phyloP scores from a whole-genome alignment of 352 stramenopile species.

The Phytophthora podocarpi region DNA sequence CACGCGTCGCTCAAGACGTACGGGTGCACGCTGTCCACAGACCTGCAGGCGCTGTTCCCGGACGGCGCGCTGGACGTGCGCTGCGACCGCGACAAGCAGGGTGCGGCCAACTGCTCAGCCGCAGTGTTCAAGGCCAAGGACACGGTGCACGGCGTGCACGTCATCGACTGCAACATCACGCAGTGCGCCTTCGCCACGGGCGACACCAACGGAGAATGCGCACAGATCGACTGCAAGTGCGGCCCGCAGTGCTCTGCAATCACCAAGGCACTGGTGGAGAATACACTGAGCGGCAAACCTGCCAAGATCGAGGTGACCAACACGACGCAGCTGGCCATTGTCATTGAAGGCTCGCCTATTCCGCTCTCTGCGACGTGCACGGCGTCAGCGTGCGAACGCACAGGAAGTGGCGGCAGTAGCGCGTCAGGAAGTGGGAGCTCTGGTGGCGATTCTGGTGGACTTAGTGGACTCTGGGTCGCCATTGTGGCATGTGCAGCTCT shows the following conservation, averaged over 20 bases:
- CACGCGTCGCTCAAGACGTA: constrained; percentile 68
- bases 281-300: constrained; percentile 65
- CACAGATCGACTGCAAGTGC: constrained; percentile 69
- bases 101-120: constrained; percentile 52
- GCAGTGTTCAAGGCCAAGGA: constrained; percentile 69
- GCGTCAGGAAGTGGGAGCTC: constrained; percentile 35
- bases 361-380: constrained; percentile 67
- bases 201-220: constrained; percentile 45
- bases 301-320: constrained; percentile 57
- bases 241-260: constrained; percentile 58
- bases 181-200: constrained; percentile 55
- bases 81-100: constrained; percentile 54
- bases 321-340: constrained; percentile 53
- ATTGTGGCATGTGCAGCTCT: constrained; percentile 26
- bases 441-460: constrained; percentile 11
- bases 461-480: constrained; percentile 18
- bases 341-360: constrained; percentile 75
- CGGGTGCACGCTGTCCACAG: constrained; percentile 52
- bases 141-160: constrained; percentile 52
- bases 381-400: constrained; percentile 65
- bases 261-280: constrained; percentile 73
- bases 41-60: constrained; percentile 66
- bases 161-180: constrained; percentile 75
- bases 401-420: constrained; percentile 28
- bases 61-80: constrained; percentile 68